A percentile compares a stretch with the other conserved stretches of the same genome.
Evolutionary conservation across 2,329 filamentous ascomycete genomes (phyloP).

Genomic region (Scedosporium apiospermum): DNA sequence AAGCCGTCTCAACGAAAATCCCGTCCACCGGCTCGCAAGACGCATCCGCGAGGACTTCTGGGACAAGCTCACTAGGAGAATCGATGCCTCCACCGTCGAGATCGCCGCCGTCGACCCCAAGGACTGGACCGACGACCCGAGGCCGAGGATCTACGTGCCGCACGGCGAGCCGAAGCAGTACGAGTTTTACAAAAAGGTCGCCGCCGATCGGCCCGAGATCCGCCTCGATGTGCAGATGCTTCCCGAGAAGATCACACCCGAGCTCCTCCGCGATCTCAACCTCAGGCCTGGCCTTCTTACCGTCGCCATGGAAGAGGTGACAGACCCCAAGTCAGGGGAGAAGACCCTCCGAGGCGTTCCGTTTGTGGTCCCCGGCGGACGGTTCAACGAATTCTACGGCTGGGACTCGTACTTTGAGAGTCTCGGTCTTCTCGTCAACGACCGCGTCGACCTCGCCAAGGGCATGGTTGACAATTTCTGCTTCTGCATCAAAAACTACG

Average conservation of each 20-base stretch:
- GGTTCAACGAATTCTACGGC: conserved; percentile 97
- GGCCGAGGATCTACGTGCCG: conserved; percentile 87
- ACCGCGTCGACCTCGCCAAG: conserved; percentile 79
- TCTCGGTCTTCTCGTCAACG: conserved; percentile 75
- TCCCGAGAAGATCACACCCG: conserved; percentile 65
- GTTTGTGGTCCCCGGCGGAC: conserved; percentile 93
- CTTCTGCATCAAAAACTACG: conserved; percentile 97
- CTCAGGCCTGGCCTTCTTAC: conserved; percentile 81
- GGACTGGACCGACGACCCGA: conserved; percentile 85
- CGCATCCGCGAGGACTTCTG: conserved; percentile 88
- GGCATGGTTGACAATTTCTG: conserved; percentile 94
- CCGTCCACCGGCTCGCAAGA: conserved; percentile 76
- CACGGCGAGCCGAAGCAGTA: conserved; percentile 75
- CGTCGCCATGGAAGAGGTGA: conserved; percentile 73
- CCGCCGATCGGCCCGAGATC: conserved; percentile 69
- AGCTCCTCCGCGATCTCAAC: conserved; percentile 76
- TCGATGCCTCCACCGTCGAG: conserved; percentile 82
- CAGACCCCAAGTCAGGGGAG: conserved; percentile 57
- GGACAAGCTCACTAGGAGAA: conserved; percentile 79
- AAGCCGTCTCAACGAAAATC: conserved; percentile 86
- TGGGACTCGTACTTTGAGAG: conserved; percentile 99
- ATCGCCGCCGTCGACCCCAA: conserved; percentile 84
- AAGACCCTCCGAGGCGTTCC: conserved; percentile 70
- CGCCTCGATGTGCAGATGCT: conserved; percentile 79
- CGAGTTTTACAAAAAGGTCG: conserved; percentile 79